phyloP scores from a whole-genome alignment of 1,284 basidiomycete genomes.

The Thecaphora thlaspeos region DNA sequence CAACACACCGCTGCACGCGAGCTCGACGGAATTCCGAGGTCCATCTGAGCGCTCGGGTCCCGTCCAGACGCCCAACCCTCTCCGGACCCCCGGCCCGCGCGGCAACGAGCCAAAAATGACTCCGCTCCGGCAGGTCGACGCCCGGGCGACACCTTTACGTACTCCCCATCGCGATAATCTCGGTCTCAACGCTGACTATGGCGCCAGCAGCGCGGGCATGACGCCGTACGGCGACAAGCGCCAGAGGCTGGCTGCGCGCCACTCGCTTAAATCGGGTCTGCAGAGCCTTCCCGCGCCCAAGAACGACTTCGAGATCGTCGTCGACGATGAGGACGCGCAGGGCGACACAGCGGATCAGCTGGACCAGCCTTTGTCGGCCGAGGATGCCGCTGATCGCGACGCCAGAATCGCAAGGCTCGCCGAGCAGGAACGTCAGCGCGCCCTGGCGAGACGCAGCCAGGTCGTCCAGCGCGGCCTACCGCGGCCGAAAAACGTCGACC shows the following conservation, averaged over 20 bases:
- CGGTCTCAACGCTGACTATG: constrained; percentile 69
- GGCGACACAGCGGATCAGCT: constrained; percentile 6
- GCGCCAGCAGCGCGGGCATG: constrained; percentile 10
- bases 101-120: constrained; percentile 52
- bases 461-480: constrained; percentile 81
- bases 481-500: constrained; percentile 79
- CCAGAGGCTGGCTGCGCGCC: constrained; percentile 26
- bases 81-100: constrained; percentile 70
- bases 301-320: constrained; percentile 94
- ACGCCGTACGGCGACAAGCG: constrained; percentile 42
- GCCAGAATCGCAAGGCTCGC: constrained; percentile 67
- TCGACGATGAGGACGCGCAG: constrained; percentile 63
- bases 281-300: constrained; percentile 83
- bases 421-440: constrained; percentile 71
- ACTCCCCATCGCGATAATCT: constrained; percentile 90
- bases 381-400: constrained; percentile 88
- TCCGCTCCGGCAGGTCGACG: constrained; percentile 11
- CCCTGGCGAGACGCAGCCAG: constrained; percentile 74
- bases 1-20: constrained; percentile 85
- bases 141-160: constrained; percentile 65
- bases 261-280: constrained; percentile 76
- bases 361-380: constrained; percentile 15
- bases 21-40: too few species aligned
- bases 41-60: constrained; percentile 71
- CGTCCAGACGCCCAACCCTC: constrained; percentile 89